phyloP scores from a whole-genome alignment of 441 rosid genomes.

The Erysimum pusillum region DNA sequence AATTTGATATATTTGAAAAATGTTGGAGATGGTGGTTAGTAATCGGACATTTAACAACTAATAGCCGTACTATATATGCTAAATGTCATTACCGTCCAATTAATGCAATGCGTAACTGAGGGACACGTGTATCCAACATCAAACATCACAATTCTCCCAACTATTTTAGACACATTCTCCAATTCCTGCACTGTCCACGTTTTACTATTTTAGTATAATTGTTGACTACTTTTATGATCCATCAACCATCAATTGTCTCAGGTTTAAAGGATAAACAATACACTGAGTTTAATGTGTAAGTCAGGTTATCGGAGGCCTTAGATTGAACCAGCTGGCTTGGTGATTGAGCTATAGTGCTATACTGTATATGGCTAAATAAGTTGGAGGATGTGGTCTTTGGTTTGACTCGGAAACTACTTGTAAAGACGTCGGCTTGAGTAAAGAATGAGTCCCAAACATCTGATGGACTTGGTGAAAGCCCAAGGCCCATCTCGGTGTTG shows the following conservation, averaged over 20 bases:
- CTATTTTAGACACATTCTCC: neutral
- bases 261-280: neutral
- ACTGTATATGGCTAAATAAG: neutral
- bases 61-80: neutral
- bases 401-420: neutral
- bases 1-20: too few relatives aligned
- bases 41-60: neutral
- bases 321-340: neutral
- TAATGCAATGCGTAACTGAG: constrained; percentile 16
- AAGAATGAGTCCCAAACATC: neutral
- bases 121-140: constrained; percentile 21
- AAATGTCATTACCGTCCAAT: neutral
- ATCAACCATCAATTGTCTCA: neutral
- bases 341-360: neutral
- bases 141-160: constrained; percentile 30
- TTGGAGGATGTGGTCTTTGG: neutral
- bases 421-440: neutral
- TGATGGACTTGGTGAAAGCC: neutral
- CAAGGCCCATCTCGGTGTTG: neutral
- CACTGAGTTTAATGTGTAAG: neutral
- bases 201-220: neutral
- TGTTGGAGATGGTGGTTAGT: neutral
- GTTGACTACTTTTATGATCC: neutral
- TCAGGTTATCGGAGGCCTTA: neutral
- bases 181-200: constrained; percentile 8